phyloP scores from a whole-genome alignment of 345 rosid species.

The Microthlaspi erraticum region DNA sequence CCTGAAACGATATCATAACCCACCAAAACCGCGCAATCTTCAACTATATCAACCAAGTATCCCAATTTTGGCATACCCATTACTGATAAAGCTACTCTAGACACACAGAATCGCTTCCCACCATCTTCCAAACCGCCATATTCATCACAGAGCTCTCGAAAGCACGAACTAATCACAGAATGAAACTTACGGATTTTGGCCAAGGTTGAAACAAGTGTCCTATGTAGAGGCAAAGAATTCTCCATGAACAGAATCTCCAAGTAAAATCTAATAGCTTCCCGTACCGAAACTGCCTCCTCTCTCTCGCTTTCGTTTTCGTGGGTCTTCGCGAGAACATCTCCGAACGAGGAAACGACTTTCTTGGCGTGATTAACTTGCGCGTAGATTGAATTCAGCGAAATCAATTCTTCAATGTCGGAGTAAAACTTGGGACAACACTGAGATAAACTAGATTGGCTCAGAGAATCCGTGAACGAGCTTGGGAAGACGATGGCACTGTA shows the following conservation, averaged over 20 bases:
- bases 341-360: conserved; percentile 66
- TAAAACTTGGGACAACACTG: conserved; percentile 52
- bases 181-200: conserved; percentile 60
- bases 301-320: conserved; percentile 37
- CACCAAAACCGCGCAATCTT: conserved; percentile 75
- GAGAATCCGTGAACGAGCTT: conserved; percentile 50
- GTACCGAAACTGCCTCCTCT: conserved; percentile 36
- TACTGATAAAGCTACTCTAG: conserved; percentile 78
- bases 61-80: conserved; percentile 93
- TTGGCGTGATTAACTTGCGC: conserved; percentile 75
- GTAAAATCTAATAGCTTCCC: conserved; percentile 58
- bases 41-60: conserved; percentile 70
- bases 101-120: conserved; percentile 73
- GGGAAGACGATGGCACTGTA: conserved; percentile 87
- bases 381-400: conserved; percentile 75
- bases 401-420: conserved; percentile 53
- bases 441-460: conserved; percentile 49
- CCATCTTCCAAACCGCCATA: conserved; percentile 50
- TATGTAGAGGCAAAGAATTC: conserved; percentile 80
- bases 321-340: conserved; percentile 45
- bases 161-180: conserved; percentile 56
- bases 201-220: conserved; percentile 72
- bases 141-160: conserved; percentile 67
- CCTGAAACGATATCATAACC: conserved; percentile 75
- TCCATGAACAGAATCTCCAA: conserved; percentile 79